phyloP scores from a whole-genome alignment of 1,139 yeast species.

The Suhomyces bribrorum region DNA sequence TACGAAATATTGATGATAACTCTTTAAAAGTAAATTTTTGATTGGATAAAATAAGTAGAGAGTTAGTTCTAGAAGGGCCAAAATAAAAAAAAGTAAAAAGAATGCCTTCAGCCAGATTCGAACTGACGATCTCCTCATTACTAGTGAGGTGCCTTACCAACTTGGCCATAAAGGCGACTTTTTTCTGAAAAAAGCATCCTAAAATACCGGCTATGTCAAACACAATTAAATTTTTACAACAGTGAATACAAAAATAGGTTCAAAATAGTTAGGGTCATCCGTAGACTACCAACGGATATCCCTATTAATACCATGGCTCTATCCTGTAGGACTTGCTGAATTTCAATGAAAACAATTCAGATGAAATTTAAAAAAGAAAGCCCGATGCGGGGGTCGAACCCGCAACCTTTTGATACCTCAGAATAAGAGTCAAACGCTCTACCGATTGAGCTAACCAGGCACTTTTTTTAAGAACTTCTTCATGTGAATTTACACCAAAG shows the following conservation, averaged over 20 bases:
- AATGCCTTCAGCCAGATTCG: constrained; percentile 79
- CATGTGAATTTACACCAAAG: too few relatives aligned
- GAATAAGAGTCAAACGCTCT: constrained; percentile 22
- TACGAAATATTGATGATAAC: not conserved
- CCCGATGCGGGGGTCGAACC: constrained; percentile 54
- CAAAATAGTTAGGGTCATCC: not conserved
- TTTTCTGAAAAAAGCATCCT: not conserved
- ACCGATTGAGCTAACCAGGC: constrained; percentile 25
- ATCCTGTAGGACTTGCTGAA: too few relatives aligned
- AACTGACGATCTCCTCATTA: constrained; percentile 89
- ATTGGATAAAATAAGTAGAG: too few relatives aligned
- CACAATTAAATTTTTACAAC: too few relatives aligned
- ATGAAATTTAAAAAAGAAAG: constrained; percentile 16
- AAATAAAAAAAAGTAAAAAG: constrained; percentile 26
- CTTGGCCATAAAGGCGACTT: constrained; percentile 52
- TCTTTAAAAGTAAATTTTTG: not conserved
- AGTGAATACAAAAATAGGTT: too few relatives aligned
- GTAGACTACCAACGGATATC: too few relatives aligned
- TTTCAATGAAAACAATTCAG: not conserved
- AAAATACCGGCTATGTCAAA: too few relatives aligned
- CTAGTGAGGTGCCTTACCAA: constrained; percentile 93
- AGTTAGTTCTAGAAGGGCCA: too few relatives aligned
- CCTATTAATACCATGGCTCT: too few relatives aligned
- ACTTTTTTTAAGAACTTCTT: constrained; percentile 1
- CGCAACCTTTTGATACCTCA: constrained; percentile 44